phyloP scores from a whole-genome alignment of 305 asterid species.

The Fraxinus platypoda region DNA sequence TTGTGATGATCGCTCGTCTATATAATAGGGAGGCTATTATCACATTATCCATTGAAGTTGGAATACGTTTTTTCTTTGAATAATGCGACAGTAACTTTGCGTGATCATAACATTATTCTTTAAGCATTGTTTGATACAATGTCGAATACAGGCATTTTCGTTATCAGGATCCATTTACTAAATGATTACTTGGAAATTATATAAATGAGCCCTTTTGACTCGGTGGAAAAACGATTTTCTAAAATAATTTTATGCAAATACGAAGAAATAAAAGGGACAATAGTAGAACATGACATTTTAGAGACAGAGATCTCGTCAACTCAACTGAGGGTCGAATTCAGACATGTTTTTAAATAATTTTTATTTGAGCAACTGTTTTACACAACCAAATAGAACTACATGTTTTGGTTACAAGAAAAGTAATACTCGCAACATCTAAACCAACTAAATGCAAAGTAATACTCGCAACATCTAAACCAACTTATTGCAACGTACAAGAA shows the following conservation, averaged over 20 bases:
- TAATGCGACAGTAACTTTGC: no score
- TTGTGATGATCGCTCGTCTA: no score
- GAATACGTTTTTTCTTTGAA: no score
- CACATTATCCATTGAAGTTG: no score
- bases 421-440: neutral
- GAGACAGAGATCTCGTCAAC: neutral
- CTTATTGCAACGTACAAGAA: neutral
- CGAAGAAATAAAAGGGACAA: neutral
- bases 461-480: neutral
- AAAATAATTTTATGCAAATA: neutral
- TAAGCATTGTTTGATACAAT: neutral
- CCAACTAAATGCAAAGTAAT: neutral
- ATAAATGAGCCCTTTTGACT: neutral
- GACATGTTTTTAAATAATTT: neutral
- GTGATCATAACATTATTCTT: neutral
- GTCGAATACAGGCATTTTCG: neutral
- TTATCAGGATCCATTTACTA: neutral
- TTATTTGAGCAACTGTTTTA: neutral
- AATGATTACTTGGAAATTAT: neutral
- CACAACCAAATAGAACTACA: neutral
- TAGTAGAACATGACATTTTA: neutral
- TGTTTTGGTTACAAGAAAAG: neutral
- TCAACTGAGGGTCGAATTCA: neutral
- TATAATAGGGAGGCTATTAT: no score
- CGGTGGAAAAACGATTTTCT: neutral